Conservation (phyloP, 768 basidiomycete genomes). For the Gloeophyllum trabeum region DNA sequence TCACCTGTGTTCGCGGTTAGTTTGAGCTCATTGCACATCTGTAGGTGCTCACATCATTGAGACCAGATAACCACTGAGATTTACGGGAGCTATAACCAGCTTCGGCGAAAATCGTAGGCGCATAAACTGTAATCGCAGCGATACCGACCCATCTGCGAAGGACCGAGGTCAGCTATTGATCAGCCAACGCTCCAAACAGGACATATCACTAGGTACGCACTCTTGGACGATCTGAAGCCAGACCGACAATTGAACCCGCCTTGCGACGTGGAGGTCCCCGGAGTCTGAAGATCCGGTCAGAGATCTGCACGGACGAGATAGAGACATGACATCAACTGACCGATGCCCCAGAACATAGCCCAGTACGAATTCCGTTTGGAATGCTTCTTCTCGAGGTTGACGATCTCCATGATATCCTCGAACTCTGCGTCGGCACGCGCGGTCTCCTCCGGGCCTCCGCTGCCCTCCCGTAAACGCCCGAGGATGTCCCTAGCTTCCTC, state of each 20-base stretch:
- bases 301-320: background rate
- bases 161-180: conserved; percentile 1
- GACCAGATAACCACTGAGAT: conserved; percentile 30
- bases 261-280: conserved; percentile 28
- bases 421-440: conserved; percentile 19
- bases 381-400: conserved; percentile 27
- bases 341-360: conserved; percentile 34
- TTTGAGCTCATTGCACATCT: too few species aligned
- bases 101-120: conserved; percentile 30
- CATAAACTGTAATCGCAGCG: conserved; percentile 33
- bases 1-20: conserved; percentile 23
- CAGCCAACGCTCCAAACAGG: background rate
- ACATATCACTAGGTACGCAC: conserved; percentile 16
- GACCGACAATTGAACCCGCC: conserved; percentile 29
- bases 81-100: conserved; percentile 31
- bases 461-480: conserved; percentile 16
- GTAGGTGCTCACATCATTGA: conserved; percentile 25
- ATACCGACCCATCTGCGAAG: conserved; percentile 28
- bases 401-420: conserved; percentile 26
- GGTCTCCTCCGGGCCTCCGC: conserved; percentile 10
- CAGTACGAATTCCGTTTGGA: conserved; percentile 28
- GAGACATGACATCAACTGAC: conserved; percentile 5
- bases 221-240: conserved; percentile 36
- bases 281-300: conserved; percentile 11
- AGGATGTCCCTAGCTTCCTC: conserved; percentile 26